phyloP scores from a whole-genome alignment of 768 basidiomycete genomes.

The Calocybe gangraenosa region DNA sequence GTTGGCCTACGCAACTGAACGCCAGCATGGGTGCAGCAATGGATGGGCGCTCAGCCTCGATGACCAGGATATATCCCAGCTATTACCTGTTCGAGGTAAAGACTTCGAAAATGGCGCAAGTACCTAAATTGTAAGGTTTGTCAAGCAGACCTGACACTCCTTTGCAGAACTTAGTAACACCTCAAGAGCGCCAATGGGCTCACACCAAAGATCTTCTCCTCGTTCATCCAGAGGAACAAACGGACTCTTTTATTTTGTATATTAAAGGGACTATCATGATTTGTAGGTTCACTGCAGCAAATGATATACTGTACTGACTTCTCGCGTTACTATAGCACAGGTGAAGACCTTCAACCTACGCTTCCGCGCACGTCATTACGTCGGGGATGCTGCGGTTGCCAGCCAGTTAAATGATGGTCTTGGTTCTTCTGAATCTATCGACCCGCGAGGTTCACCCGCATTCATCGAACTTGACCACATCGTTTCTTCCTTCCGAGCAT shows the following conservation, averaged over 20 bases:
- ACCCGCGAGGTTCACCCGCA: slow-evolving; percentile 56
- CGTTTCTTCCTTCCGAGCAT: slow-evolving; percentile 52
- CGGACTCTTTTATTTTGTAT: slow-evolving; percentile 69
- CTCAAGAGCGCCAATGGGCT: slow-evolving; percentile 62
- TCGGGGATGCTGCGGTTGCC: slow-evolving; percentile 49
- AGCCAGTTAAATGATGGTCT: slow-evolving; percentile 33
- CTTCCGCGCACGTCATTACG: slow-evolving; percentile 55
- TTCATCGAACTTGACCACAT: slow-evolving; percentile 62
- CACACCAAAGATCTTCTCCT: slow-evolving; percentile 58
- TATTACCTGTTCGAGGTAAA: slow-evolving; percentile 59
- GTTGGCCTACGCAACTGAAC: slow-evolving; percentile 66
- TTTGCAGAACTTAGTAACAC: slow-evolving; percentile 40
- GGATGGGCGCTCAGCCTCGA: slow-evolving; percentile 71
- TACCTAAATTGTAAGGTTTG: background rate
- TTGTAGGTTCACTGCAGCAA: slow-evolving; percentile 29
- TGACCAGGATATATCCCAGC: slow-evolving; percentile 69
- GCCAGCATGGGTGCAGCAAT: slow-evolving; percentile 62
- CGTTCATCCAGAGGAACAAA: slow-evolving; percentile 53
- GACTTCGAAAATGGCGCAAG: slow-evolving; percentile 61
- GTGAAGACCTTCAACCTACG: slow-evolving; percentile 66
- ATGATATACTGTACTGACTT: background rate
- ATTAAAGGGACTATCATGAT: slow-evolving; percentile 67
- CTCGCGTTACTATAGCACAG: slow-evolving; percentile 25
- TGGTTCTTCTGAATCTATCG: slow-evolving; percentile 42
- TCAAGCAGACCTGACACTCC: background rate